Percentiles rank a stretch among this genome's conserved stretches.
Evolutionary conservation across 192 early-diverging fungal species (phyloP).

Genomic region (Lunasporangiospora selenospora): DNA sequence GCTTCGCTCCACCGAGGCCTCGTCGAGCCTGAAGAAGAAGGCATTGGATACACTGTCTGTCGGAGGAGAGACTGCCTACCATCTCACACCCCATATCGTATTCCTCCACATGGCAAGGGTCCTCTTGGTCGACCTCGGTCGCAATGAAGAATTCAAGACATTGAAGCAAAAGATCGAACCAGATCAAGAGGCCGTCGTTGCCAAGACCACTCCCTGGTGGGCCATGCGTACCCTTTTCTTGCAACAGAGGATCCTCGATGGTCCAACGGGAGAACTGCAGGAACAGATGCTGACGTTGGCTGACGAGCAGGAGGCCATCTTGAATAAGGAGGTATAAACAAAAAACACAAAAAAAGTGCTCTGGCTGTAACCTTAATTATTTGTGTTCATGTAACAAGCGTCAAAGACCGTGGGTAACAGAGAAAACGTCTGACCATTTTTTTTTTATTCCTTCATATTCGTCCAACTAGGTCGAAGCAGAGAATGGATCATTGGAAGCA

Average conservation of each 20-base stretch:
- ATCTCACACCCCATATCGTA: slow-evolving; percentile 71
- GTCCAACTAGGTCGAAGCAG: slow-evolving; percentile 27
- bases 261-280: slow-evolving; percentile 65
- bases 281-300: slow-evolving; percentile 47
- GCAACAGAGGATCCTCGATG: slow-evolving; percentile 75
- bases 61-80: slow-evolving; percentile 89
- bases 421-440: no score
- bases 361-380: no score
- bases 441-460: neutral
- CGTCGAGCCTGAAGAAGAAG: slow-evolving; percentile 48
- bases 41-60: slow-evolving; percentile 62
- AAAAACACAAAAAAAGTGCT: neutral
- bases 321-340: slow-evolving; percentile 25
- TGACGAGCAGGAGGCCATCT: slow-evolving; percentile 18
- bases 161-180: no score
- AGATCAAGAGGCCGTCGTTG: slow-evolving; percentile 22
- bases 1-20: slow-evolving; percentile 30
- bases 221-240: slow-evolving; percentile 70
- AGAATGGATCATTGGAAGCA: slow-evolving; percentile 18
- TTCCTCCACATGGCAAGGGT: slow-evolving; percentile 71
- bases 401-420: no score
- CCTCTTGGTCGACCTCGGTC: slow-evolving; percentile 67
- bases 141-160: slow-evolving; percentile 15
- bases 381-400: no score
- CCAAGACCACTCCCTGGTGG: slow-evolving; percentile 75